A percentile compares a stretch with the other conserved stretches of the same genome.
Evolutionary conservation across 116 monocot species (phyloP).

Genomic region (Posidonia oceanica): DNA sequence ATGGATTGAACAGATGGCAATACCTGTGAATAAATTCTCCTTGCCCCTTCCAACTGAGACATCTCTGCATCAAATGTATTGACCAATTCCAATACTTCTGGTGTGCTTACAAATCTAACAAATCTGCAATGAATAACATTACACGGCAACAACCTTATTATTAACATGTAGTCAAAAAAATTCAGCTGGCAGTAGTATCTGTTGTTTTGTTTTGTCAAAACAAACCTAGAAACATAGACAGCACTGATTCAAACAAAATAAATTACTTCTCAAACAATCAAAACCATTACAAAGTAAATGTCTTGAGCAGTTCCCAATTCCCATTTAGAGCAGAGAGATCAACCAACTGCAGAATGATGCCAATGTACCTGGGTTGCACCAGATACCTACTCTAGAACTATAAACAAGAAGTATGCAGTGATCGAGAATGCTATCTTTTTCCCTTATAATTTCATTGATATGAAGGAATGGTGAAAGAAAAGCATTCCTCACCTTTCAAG

Average conservation of each 20-base stretch:
- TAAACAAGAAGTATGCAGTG: neutral
- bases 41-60: conserved; percentile 85
- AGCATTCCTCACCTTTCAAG: conserved; percentile 58
- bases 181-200: neutral
- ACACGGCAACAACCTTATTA: neutral
- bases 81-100: conserved; percentile 79
- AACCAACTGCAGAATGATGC: too few species aligned
- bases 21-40: conserved; percentile 76
- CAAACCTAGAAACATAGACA: too few species aligned
- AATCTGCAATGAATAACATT: conserved; percentile 37
- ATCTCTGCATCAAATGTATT: conserved; percentile 82
- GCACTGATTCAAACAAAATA: too few species aligned
- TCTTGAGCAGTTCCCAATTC: too few species aligned
- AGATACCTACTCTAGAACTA: neutral
- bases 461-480: neutral
- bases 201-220: too few species aligned
- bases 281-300: too few species aligned
- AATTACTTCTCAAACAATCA: too few species aligned
- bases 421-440: neutral
- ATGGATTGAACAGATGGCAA: neutral
- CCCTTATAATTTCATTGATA: neutral
- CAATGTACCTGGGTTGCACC: too few species aligned
- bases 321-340: too few species aligned
- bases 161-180: neutral
- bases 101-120: conserved; percentile 95